Conservation (phyloP, 2,329 filamentous ascomycete species). For the Fusarium praegraminearum region DNA sequence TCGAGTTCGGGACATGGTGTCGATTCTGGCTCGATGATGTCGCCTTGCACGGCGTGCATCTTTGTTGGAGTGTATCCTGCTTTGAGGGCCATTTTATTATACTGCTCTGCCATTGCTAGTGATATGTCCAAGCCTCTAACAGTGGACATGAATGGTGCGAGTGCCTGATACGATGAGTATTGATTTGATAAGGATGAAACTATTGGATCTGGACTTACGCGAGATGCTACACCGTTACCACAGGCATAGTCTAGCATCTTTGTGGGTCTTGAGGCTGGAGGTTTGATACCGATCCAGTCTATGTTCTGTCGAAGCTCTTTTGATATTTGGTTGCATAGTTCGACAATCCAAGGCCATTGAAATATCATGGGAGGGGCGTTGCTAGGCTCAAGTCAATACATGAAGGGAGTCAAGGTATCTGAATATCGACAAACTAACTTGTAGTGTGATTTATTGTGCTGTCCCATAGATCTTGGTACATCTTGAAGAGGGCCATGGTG, state of each 20-base stretch:
- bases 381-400: background rate
- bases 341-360: constrained; percentile 43
- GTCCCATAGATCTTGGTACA: constrained; percentile 30
- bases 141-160: constrained; percentile 48
- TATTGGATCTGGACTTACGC: constrained; percentile 32
- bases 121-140: constrained; percentile 54
- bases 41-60: constrained; percentile 50
- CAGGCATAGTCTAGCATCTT: constrained; percentile 52
- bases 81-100: constrained; percentile 48
- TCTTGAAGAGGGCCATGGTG: constrained; percentile 36
- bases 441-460: constrained; percentile 47
- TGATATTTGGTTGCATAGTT: constrained; percentile 45
- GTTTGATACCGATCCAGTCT: constrained; percentile 45
- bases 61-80: constrained; percentile 39
- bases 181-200: accelerated
- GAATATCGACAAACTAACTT: constrained; percentile 34
- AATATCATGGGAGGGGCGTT: constrained; percentile 33
- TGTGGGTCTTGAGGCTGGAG: constrained; percentile 1
- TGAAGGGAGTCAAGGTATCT: accelerated
- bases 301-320: constrained; percentile 43
- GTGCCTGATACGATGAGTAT: constrained; percentile 45
- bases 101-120: constrained; percentile 49
- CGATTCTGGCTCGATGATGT: constrained; percentile 45
- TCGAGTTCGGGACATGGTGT: constrained; percentile 39
- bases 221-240: constrained; percentile 48